Conservation (phyloP, 2,329 filamentous ascomycete species). For the Mycosphaerella sp. region DNA sequence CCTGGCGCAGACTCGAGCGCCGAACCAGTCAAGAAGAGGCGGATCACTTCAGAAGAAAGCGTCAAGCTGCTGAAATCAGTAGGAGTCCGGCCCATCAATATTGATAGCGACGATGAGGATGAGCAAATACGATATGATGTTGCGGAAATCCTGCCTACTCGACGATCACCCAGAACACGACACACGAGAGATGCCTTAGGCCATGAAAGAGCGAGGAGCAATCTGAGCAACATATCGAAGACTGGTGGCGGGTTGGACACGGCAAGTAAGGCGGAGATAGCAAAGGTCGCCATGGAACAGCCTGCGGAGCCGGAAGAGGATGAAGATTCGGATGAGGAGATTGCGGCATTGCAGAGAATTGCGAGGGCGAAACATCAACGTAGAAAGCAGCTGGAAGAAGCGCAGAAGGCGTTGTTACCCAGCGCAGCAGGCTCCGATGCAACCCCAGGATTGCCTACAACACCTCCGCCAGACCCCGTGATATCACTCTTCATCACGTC, state of each 20-base stretch:
- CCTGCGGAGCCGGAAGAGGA: slow-evolving; percentile 21
- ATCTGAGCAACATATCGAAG: not conserved
- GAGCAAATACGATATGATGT: slow-evolving; percentile 7
- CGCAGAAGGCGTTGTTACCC: slow-evolving; percentile 11
- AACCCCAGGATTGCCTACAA: slow-evolving; percentile 10
- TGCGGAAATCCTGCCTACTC: slow-evolving; percentile 8
- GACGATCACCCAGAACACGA: slow-evolving; percentile 12
- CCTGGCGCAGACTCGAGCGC: slow-evolving; percentile 17
- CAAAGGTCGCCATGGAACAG: not conserved
- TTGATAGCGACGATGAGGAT: slow-evolving; percentile 16
- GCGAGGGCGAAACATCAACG: slow-evolving; percentile 34
- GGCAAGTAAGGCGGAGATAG: slow-evolving; percentile 18
- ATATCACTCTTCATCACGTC: slow-evolving; percentile 65
- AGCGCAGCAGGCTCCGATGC: slow-evolving; percentile 3
- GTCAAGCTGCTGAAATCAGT: slow-evolving; percentile 20
- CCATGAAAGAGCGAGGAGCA: slow-evolving; percentile 3
- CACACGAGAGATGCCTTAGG: slow-evolving; percentile 15
- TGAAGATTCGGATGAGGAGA: slow-evolving; percentile 38
- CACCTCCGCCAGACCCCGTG: slow-evolving; percentile 40
- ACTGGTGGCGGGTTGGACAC: slow-evolving; percentile 11
- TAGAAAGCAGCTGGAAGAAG: slow-evolving; percentile 9
- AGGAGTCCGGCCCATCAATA: slow-evolving; percentile 11
- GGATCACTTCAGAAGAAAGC: slow-evolving; percentile 27
- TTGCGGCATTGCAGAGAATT: slow-evolving; percentile 38
- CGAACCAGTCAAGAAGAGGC: slow-evolving; percentile 23